phyloP scores from a whole-genome alignment of 345 rosid genomes.

The Citrus australasica region DNA sequence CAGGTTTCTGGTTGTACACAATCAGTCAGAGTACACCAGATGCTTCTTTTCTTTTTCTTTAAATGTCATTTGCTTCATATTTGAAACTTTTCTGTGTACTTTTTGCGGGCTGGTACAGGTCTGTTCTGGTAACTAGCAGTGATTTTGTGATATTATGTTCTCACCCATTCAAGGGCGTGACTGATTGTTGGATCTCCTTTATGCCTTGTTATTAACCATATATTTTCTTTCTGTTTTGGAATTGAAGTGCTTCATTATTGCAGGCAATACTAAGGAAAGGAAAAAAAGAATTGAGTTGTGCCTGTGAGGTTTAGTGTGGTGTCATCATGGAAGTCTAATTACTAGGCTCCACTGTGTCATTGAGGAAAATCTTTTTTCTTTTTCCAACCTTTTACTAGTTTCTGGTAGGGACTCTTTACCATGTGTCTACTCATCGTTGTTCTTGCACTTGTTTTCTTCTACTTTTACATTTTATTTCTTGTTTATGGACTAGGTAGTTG shows the following conservation, averaged over 20 bases:
- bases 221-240: background rate
- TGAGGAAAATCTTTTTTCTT: constrained; percentile 10
- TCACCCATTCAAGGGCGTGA: background rate
- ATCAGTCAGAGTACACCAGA: background rate
- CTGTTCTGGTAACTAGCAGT: constrained; percentile 2
- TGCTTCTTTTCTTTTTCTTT: background rate
- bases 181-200: background rate
- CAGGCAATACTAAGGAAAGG: background rate
- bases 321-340: constrained; percentile 8
- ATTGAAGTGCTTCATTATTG: constrained; percentile 6
- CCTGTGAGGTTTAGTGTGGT: background rate
- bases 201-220: background rate
- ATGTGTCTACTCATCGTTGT: background rate
- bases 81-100: background rate
- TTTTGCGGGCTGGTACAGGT: background rate
- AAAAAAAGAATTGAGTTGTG: background rate
- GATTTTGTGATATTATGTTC: background rate
- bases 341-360: background rate
- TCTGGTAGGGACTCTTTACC: background rate
- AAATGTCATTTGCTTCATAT: background rate
- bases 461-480: too few relatives aligned
- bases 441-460: background rate
- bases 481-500: background rate
- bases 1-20: constrained; percentile 7
- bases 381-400: background rate